Percentiles rank a stretch among this genome's conserved stretches.
These are phyloP conservation scores for Mercurialis annua DNA, from an alignment of 345 rosid genomes.

Conservation along the genomic window DNA sequence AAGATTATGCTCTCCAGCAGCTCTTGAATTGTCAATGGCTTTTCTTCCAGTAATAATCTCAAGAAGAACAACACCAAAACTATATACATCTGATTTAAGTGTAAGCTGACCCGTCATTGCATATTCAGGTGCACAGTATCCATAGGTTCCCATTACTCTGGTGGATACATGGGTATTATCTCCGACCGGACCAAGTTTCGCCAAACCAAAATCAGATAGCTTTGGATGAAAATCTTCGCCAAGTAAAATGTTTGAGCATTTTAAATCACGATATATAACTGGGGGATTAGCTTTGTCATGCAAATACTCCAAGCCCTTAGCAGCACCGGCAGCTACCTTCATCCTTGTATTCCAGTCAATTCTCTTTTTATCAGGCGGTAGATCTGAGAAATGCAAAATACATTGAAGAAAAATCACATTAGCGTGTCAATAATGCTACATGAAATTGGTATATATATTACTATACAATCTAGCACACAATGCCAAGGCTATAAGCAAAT, in stretches of 20 bases:
- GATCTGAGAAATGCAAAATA: conserved; percentile 38
- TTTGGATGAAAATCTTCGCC: conserved; percentile 69
- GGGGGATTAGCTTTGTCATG: conserved; percentile 82
- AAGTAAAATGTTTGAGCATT: conserved; percentile 83
- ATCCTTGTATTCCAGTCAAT: conserved; percentile 90
- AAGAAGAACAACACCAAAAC: conserved; percentile 86
- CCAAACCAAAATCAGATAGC: conserved; percentile 92
- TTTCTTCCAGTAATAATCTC: conserved; percentile 86
- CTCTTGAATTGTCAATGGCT: conserved; percentile 69
- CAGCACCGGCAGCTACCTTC: conserved; percentile 92
- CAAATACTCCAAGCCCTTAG: conserved; percentile 74
- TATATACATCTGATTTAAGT: conserved; percentile 78
- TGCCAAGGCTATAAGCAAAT: not conserved
- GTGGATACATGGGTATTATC: conserved; percentile 90
- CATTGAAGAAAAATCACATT: conserved; percentile 1
- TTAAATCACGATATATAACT: conserved; percentile 77
- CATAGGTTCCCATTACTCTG: conserved; percentile 93
- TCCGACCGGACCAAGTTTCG: conserved; percentile 88
- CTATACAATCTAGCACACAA: conserved; percentile 8
- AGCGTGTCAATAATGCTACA: not conserved
- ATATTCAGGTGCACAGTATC: conserved; percentile 89
- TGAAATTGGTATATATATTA: conserved; percentile 8
- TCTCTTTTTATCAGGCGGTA: conserved; percentile 53
- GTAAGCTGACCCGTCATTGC: conserved; percentile 95
- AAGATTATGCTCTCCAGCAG: conserved; percentile 70